phyloP scores from a whole-genome alignment of 2,329 filamentous ascomycete genomes.

The Hymenoscyphus albidus region DNA sequence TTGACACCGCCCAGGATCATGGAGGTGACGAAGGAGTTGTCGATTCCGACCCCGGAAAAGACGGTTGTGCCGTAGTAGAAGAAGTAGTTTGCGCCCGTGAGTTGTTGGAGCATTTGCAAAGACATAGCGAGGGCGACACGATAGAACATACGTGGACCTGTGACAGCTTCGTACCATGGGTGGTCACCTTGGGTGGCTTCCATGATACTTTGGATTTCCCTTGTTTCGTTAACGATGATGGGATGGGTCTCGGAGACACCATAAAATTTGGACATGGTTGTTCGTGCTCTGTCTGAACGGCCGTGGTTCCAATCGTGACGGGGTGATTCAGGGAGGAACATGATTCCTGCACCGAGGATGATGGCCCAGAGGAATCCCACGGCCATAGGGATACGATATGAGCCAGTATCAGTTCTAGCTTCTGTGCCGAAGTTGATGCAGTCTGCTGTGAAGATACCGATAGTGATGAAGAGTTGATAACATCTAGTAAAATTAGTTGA shows the following conservation, averaged over 20 bases:
- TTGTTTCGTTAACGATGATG: conserved; percentile 47
- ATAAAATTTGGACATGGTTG: conserved; percentile 51
- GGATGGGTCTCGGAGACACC: conserved; percentile 45
- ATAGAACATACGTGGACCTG: conserved; percentile 55
- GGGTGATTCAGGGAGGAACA: conserved; percentile 46
- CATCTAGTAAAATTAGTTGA: conserved; percentile 38
- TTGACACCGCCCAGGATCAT: conserved; percentile 68
- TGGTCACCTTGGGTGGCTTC: conserved; percentile 48
- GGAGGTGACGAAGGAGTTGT: conserved; percentile 62
- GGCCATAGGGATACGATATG: conserved; percentile 62
- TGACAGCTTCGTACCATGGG: conserved; percentile 62
- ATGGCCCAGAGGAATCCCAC: conserved; percentile 51
- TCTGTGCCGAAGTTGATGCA: conserved; percentile 50
- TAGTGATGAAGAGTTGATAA: conserved; percentile 72
- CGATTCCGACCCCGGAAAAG: conserved; percentile 62
- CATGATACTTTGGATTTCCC: conserved; percentile 46
- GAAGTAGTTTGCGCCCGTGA: conserved; percentile 61
- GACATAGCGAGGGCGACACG: conserved; percentile 60
- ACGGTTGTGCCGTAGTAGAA: conserved; percentile 66
- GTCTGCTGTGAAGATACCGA: conserved; percentile 60
- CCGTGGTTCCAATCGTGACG: conserved; percentile 50
- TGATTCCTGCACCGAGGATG: conserved; percentile 50
- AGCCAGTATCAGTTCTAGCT: conserved; percentile 37
- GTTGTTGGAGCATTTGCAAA: conserved; percentile 65
- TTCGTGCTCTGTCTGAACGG: conserved; percentile 46